Conservation (phyloP, 768 basidiomycete genomes). For the Crepidotus variabilis region DNA sequence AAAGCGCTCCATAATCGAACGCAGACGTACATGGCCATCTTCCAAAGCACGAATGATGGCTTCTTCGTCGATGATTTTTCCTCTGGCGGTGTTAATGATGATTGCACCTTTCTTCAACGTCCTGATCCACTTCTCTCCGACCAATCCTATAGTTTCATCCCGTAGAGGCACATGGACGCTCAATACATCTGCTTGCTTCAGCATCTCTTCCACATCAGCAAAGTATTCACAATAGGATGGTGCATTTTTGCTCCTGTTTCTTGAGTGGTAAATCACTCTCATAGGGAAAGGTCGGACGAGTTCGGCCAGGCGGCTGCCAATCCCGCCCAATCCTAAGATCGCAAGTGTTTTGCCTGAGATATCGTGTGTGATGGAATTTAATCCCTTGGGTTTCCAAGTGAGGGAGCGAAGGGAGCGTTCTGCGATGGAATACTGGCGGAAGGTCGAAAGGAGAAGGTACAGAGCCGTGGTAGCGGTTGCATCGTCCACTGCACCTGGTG, state of each 20-base stretch:
- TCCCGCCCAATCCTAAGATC: conserved; percentile 75
- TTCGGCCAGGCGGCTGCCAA: conserved; percentile 67
- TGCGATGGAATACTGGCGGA: conserved; percentile 67
- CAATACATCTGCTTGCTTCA: conserved; percentile 73
- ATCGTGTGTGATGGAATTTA: conserved; percentile 52
- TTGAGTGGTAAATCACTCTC: conserved; percentile 81
- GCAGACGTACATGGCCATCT: conserved; percentile 72
- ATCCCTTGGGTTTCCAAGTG: conserved; percentile 57
- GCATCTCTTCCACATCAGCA: conserved; percentile 55
- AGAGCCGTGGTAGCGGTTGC: conserved; percentile 88
- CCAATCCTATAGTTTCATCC: conserved; percentile 65
- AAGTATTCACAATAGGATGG: conserved; percentile 80
- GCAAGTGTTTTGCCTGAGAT: conserved; percentile 66
- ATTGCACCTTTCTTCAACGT: conserved; percentile 74
- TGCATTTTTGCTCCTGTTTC: conserved; percentile 51
- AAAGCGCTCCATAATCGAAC: neutral
- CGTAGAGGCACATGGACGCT: conserved; percentile 84
- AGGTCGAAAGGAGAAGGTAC: conserved; percentile 74
- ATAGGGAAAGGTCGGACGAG: conserved; percentile 81
- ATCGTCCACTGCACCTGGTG: conserved; percentile 86
- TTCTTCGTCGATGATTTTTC: conserved; percentile 84
- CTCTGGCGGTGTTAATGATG: conserved; percentile 87
- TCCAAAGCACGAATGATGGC: conserved; percentile 84
- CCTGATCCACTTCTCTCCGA: conserved; percentile 74
- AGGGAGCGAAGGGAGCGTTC: conserved; percentile 56